Conservation (phyloP, 192 early-diverging fungal genomes). For the Backusella mclennaniae region DNA sequence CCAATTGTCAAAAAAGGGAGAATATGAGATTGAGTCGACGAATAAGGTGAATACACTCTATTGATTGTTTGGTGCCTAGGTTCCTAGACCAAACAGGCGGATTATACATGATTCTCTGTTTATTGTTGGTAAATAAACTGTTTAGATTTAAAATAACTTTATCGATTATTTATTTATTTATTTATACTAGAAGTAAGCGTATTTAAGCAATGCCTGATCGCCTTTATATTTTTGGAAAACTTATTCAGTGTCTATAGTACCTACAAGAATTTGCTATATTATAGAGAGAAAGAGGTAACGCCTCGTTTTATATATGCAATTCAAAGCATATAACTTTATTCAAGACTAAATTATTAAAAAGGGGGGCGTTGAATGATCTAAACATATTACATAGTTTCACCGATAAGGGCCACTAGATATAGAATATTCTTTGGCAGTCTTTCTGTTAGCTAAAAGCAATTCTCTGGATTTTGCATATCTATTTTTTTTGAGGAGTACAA, state of each 20-base stretch:
- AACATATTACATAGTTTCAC: background rate
- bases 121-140: background rate
- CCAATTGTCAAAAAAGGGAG: background rate
- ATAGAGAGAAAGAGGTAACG: background rate
- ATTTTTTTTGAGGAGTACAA: background rate
- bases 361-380: background rate
- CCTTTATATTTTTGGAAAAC: background rate
- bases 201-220: background rate
- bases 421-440: background rate
- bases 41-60: background rate
- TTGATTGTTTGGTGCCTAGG: background rate
- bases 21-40: background rate
- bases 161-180: background rate
- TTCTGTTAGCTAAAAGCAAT: background rate
- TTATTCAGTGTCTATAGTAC: too few species aligned
- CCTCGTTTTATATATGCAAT: background rate
- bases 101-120: background rate
- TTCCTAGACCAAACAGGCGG: background rate
- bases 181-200: background rate
- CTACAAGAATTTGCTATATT: background rate
- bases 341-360: background rate
- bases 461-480: slow-evolving; percentile 4
- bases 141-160: background rate
- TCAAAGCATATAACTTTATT: background rate
- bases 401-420: background rate